Conservation (phyloP, 495 filamentous ascomycete genomes). For the Hypoxylon subgilvum region DNA sequence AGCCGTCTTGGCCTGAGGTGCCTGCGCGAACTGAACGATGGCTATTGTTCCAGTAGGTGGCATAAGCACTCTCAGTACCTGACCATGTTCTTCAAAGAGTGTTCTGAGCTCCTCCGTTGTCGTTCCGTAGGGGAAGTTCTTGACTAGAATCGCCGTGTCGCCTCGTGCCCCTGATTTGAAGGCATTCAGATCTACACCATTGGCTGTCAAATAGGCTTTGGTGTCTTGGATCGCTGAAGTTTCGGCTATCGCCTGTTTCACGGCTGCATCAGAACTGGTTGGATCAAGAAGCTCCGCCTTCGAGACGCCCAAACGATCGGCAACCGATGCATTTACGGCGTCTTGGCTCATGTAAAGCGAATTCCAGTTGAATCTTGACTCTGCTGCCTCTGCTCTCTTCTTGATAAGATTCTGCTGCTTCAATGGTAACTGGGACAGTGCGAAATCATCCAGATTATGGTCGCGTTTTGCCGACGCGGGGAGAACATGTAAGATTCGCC, state of each 20-base stretch:
- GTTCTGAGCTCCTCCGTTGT: constrained; percentile 68
- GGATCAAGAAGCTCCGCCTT: constrained; percentile 93
- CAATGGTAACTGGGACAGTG: constrained; percentile 83
- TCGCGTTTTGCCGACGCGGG: constrained; percentile 80
- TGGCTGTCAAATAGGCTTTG: constrained; percentile 81
- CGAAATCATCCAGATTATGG: constrained; percentile 82
- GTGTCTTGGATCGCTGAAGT: constrained; percentile 96
- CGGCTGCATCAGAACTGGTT: constrained; percentile 87
- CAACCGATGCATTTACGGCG: constrained; percentile 89
- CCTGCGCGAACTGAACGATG: constrained; percentile 81
- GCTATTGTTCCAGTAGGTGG: constrained; percentile 91
- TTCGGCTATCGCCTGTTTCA: constrained; percentile 96
- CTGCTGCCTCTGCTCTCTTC: constrained; percentile 76
- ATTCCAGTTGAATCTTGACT: constrained; percentile 91
- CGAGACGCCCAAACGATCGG: constrained; percentile 81
- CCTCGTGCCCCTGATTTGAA: constrained; percentile 84
- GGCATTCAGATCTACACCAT: constrained; percentile 88
- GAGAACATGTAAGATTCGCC: constrained; percentile 86
- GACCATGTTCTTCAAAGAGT: constrained; percentile 74
- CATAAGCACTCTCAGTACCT: constrained; percentile 79
- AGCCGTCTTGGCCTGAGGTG: constrained; percentile 78
- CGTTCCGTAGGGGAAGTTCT: constrained; percentile 89
- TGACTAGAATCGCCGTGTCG: constrained; percentile 87
- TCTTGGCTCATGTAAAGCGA: constrained; percentile 97
- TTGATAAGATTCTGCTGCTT: constrained; percentile 93